A percentile compares a stretch with the other conserved stretches of the same genome.
phyloP scores from a whole-genome alignment of 108 stramenopile genomes.

The Skeletonema potamos region DNA sequence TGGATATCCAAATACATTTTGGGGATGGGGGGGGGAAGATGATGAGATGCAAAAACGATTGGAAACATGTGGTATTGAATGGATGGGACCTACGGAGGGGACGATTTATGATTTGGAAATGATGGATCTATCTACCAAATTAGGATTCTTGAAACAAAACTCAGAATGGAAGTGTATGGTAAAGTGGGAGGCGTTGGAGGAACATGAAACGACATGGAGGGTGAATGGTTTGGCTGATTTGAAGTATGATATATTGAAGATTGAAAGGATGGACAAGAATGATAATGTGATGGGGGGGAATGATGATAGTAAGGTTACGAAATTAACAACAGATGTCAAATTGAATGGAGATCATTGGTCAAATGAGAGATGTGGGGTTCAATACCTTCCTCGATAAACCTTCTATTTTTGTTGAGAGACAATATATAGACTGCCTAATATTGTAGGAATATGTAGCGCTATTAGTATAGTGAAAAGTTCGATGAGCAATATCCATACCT shows the following conservation, averaged over 20 bases:
- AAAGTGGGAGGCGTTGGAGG: constrained; percentile 95
- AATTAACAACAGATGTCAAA: constrained; percentile 89
- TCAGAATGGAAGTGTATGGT: constrained; percentile 97
- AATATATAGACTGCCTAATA: too few relatives aligned
- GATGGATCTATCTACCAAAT: constrained; percentile 75
- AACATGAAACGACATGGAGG: constrained; percentile 91
- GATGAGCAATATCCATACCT: too few relatives aligned
- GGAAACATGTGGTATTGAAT: constrained; percentile 65
- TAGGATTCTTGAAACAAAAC: constrained; percentile 67
- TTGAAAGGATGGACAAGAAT: constrained; percentile 51
- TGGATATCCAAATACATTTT: constrained; percentile 97
- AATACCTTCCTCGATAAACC: constrained; percentile 44
- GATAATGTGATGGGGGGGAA: not conserved
- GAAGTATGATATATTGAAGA: constrained; percentile 67
- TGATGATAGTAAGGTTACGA: constrained; percentile 59
- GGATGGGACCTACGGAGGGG: constrained; percentile 58
- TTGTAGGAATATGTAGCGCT: too few relatives aligned
- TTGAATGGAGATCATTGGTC: constrained; percentile 94
- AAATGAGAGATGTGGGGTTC: constrained; percentile 82
- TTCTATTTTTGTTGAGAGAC: too few relatives aligned
- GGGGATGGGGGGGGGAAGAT: constrained; percentile 99
- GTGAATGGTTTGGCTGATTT: constrained; percentile 89
- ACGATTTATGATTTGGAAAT: constrained; percentile 75
- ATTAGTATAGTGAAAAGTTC: too few relatives aligned
- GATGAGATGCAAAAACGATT: constrained; percentile 95